Base-by-base conservation (phyloP, 2,329 filamentous ascomycete genomes). In the Cercospora zeae-maydis region DNA sequence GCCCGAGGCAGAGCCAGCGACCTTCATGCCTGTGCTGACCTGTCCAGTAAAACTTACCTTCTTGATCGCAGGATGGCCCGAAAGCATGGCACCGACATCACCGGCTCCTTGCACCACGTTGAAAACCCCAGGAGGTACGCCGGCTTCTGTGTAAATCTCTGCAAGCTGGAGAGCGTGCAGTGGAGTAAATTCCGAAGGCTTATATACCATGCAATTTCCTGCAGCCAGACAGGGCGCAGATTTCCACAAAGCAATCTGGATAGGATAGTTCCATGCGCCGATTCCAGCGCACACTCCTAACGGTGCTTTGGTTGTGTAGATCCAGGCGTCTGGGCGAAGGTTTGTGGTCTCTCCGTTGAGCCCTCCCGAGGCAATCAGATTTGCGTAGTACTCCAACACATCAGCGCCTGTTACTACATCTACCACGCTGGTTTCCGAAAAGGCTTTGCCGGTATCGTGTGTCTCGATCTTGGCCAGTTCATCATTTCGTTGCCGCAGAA, bases 21-120 rank as follows among this genome's bases (percentile, higher is more conserved):
- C 92, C 75, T 91, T 93, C 77, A 86, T 85, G 13, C 92, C 92
- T 0, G 92, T 96, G 63, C 86, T 84, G 27, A 96, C 91, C 74
- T 96, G 91, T 16, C 92, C 92, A 0, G 92, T 96, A 79, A 96
- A 96, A 73, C 88, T 92, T 71, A 96, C 91, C 78, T 96, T 96
- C 64, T 89, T 88, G 71, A 96, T 88, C 54, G 78, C 79, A 0
- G 86, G 84, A 74, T 96, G 91, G 3, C 84, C 78, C 1, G 90
- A 91, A 39, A 96, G 81, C 70, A 89, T 88, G 45, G 87, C 88
- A 52, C 92, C 92, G 4, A 92, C 88, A 9, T 89, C 86, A 19
- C 90, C 91, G 51, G 86, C 88, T 59, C 92, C 91, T 73, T 95
- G 90, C 52, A 96, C 84, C 36, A 96, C 88, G 69, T 93, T 96